Evolutionary conservation across 345 rosid species (phyloP).

Genomic region (Arabidopsis suecica): DNA sequence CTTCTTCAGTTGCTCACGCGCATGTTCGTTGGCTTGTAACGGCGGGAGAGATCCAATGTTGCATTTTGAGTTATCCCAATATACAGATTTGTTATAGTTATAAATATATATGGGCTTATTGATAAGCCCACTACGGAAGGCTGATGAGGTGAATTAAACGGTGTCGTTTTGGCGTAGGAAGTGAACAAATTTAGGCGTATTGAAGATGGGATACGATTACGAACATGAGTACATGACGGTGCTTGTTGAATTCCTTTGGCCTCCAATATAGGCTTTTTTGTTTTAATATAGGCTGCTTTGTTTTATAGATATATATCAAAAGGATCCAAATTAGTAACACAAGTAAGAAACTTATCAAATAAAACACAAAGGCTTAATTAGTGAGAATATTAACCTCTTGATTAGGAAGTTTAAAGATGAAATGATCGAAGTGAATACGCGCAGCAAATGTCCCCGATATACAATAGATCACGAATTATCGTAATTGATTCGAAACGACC

Average conservation of each 20-base stretch:
- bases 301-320: not conserved
- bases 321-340: not conserved
- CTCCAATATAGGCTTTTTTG: constrained; percentile 66
- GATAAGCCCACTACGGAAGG: not conserved
- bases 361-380: constrained; percentile 8
- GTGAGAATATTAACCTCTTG: constrained; percentile 53
- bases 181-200: constrained; percentile 63
- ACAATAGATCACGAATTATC: too few relatives aligned
- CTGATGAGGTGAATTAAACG: constrained; percentile 33
- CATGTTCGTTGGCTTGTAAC: constrained; percentile 7
- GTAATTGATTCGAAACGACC: too few relatives aligned
- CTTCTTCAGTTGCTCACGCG: not conserved
- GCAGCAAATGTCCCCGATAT: constrained; percentile 73
- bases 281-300: constrained; percentile 52
- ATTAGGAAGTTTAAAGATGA: constrained; percentile 73
- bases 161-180: constrained; percentile 53
- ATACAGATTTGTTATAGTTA: not conserved
- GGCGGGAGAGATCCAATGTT: constrained; percentile 24
- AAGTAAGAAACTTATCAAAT: not conserved
- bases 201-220: constrained; percentile 70
- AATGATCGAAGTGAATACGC: constrained; percentile 73
- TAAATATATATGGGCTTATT: not conserved
- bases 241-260: constrained; percentile 86
- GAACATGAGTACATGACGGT: too few relatives aligned
- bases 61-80: not conserved